Base-by-base conservation (phyloP, 176 grass and related monocot species). In the Oryza glaberrima region DNA sequence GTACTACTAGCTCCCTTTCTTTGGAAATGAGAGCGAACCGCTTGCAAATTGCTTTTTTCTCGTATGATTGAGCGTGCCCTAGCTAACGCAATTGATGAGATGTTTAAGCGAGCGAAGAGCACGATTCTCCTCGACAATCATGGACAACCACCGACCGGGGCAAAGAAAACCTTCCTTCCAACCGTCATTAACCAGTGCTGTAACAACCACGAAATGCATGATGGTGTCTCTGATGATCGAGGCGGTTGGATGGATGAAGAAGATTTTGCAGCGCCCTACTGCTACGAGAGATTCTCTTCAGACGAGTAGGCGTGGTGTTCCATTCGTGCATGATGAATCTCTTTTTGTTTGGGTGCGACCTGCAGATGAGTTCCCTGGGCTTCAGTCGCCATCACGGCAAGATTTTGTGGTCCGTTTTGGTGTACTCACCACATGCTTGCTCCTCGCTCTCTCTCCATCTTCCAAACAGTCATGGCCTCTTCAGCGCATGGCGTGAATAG, bases 371-470 rank as follows among this genome's bases (percentile, higher is more conserved):
- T 34, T 67, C 32, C 32, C 78, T 35, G 83, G 81, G 85, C 51
- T 60, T 14, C 17, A 45, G 81, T 85, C 79, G 32, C 77, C 71
- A 79, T 91, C 83, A 56, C 35, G 67, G 65, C 26, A 60, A 84
- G 80, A 92, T 92, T 78, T 47, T 68, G 82, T 4, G 82, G 87
- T 82, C 72, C 65, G 48, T 75, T 84, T 64, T 72, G 65, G 66
- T 78, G 65, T 87, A 83, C 86, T 87, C 83, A 76, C 72, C 89
- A 89, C 92, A 92, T 94, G 92, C 83, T 63, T 63, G 20, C 58
- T 63, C 13, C 58, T 63, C 9, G 34, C 26, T 79, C 80, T 73
- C 70, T 43, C 79, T 66, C 46, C 14, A 47, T 78, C 77, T 45
- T 26, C 65, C 72, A 38, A 78, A 78, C 83, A 78, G 46, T 51